Percentiles rank a stretch among this genome's conserved stretches.
Evolutionary conservation across 352 stramenopile species (phyloP).

Genomic region (Peronosclerospora sorghi): DNA sequence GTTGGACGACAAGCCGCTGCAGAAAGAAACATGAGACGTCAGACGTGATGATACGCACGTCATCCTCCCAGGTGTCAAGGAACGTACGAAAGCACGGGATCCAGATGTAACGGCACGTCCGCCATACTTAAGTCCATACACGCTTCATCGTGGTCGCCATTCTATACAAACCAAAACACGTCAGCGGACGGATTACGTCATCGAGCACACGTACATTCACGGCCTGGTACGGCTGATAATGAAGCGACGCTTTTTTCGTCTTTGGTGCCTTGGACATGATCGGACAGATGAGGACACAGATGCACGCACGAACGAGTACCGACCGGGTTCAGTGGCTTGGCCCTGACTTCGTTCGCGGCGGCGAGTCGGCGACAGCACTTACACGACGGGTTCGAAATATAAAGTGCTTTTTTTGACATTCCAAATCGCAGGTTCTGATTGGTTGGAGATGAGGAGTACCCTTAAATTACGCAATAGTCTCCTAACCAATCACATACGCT

Average conservation of each 20-base stretch:
- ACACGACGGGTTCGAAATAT: too few species aligned
- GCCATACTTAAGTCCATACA: slow-evolving; percentile 38
- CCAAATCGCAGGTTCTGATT: slow-evolving; percentile 2
- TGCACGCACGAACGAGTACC: background rate
- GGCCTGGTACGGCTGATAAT: slow-evolving; percentile 76
- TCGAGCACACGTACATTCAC: slow-evolving; percentile 9
- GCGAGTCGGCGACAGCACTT: too few species aligned
- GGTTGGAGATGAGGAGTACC: background rate
- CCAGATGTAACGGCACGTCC: slow-evolving; percentile 46
- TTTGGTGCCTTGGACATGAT: slow-evolving; percentile 76
- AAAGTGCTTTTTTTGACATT: too few species aligned
- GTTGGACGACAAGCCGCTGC: slow-evolving; percentile 63
- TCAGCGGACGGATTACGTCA: background rate
- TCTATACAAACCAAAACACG: slow-evolving; percentile 4
- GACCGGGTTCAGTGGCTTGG: too few species aligned
- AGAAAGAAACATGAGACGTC: background rate
- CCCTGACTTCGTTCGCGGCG: too few species aligned
- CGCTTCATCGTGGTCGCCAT: slow-evolving; percentile 17
- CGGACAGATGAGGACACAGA: background rate
- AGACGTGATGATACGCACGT: background rate
- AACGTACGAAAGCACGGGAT: slow-evolving; percentile 61
- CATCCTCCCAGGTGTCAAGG: background rate
- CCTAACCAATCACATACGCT: too few species aligned
- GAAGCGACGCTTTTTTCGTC: slow-evolving; percentile 53
- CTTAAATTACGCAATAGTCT: too few species aligned